Base-by-base conservation (phyloP, 495 filamentous ascomycete species). In the Penicillium odoratum region DNA sequence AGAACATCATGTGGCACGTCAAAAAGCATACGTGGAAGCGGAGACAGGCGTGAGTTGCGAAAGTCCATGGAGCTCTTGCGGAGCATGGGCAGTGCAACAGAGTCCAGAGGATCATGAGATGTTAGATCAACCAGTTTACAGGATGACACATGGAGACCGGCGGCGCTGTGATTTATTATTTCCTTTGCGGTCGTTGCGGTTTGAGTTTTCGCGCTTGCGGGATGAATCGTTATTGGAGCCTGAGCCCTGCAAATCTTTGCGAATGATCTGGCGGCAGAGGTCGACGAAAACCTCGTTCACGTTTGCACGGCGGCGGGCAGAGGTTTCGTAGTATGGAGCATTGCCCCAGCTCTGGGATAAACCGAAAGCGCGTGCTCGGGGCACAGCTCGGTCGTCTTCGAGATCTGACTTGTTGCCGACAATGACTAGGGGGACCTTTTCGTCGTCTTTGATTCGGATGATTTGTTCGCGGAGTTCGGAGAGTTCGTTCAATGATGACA, bases 381-480 rank as follows among this genome's bases (percentile, higher is more conserved):
- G 87, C 29, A 98, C 92, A 16, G 83, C 83, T 34, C 94, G 87
- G 66, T 96, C 90, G 66, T 96, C 92, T 73, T 96, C 92, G 11
- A 98, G 84, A 66, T 98, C 94, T 30, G 88, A 91, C 73, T 98
- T 98, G 79, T 98, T 98, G 61, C 94, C 94, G 33, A 97, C 93
- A 46, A 98, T 93, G 28, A 98, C 94, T 55, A 98, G 87, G 29
- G 94, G 94, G 8, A 97, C 86, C 48, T 85, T 87, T 56, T 90
- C 87, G 71, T 96, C 91, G 69, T 96, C 92, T 76, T 98, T 98
- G 72, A 98, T 97, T 54, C 92, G 91, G 56, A 95, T 88, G 65
- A 98, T 98, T 74, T 97, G 92, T 66, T 98, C 94, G 48, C 92
- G 88, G 49, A 98, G 83, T 65, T 92, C 90, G 59, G 85, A 81